Evolutionary conservation across 1,284 basidiomycete species (phyloP).

Genomic region (Ganoderma leucocontextum): DNA sequence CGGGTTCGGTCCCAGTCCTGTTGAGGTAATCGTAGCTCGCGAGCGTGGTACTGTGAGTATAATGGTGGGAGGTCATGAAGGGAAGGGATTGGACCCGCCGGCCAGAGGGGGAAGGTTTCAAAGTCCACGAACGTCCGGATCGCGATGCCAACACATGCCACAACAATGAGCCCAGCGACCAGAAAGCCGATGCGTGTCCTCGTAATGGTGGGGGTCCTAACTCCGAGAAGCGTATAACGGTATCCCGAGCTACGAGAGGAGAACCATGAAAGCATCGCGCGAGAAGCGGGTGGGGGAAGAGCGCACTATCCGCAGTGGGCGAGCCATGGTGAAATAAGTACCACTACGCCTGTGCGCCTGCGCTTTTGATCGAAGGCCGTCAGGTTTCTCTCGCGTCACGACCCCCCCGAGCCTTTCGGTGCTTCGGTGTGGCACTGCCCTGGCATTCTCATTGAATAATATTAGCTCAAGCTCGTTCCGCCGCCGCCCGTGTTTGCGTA

Average conservation of each 20-base stretch:
- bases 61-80: slow-evolving; percentile 17
- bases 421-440: too few species aligned
- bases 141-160: not conserved
- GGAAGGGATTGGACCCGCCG: not conserved
- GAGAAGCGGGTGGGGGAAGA: not conserved
- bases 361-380: too few species aligned
- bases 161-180: not conserved
- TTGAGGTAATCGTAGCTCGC: slow-evolving; percentile 22
- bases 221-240: not conserved
- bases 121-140: not conserved
- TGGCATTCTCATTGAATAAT: too few species aligned
- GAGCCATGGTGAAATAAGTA: not conserved
- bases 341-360: not conserved
- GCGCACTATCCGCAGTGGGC: not conserved
- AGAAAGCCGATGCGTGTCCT: not conserved
- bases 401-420: too few species aligned
- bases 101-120: not conserved
- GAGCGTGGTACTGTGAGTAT: slow-evolving; percentile 17
- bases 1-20: slow-evolving; percentile 19
- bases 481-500: too few species aligned
- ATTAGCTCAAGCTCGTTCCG: too few species aligned
- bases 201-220: not conserved
- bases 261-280: not conserved
- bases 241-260: not conserved
- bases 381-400: too few species aligned